A percentile compares a stretch with the other conserved stretches of the same genome.
phyloP scores from a whole-genome alignment of 192 early-diverging fungal genomes.

The Irineochytrium annulatum region DNA sequence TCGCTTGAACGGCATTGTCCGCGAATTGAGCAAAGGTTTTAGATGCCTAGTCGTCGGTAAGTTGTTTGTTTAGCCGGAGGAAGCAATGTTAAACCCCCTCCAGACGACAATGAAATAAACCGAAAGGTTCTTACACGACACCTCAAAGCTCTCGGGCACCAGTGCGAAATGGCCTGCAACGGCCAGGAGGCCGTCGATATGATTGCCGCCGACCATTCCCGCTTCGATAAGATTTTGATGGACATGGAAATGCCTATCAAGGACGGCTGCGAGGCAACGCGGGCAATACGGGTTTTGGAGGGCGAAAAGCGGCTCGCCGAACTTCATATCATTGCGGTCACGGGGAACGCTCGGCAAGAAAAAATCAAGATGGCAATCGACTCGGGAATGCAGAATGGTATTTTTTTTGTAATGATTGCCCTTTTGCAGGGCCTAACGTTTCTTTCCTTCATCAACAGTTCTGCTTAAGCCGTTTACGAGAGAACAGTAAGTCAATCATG shows the following conservation, averaged over 20 bases:
- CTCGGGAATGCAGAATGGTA: conserved; percentile 43
- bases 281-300: conserved; percentile 42
- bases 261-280: conserved; percentile 52
- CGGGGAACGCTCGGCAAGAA: conserved; percentile 51
- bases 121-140: conserved; percentile 55
- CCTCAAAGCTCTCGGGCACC: conserved; percentile 49
- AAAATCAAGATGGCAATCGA: conserved; percentile 44
- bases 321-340: conserved; percentile 56
- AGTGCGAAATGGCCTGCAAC: conserved; percentile 43
- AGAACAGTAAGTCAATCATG: too few species aligned
- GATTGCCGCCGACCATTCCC: conserved; percentile 16
- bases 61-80: conserved; percentile 14
- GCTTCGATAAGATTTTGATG: conserved; percentile 7
- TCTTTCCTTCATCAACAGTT: too few species aligned
- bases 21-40: too few species aligned
- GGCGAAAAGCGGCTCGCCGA: background rate
- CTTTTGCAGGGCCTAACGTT: too few species aligned
- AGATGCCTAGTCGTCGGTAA: conserved; percentile 9
- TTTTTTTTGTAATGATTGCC: too few species aligned
- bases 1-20: too few species aligned
- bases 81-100: conserved; percentile 22
- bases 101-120: conserved; percentile 57
- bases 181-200: conserved; percentile 55
- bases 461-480: too few species aligned
- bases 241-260: conserved; percentile 60